phyloP scores from a whole-genome alignment of 1,284 basidiomycete species.

The Malassezia obtusa region DNA sequence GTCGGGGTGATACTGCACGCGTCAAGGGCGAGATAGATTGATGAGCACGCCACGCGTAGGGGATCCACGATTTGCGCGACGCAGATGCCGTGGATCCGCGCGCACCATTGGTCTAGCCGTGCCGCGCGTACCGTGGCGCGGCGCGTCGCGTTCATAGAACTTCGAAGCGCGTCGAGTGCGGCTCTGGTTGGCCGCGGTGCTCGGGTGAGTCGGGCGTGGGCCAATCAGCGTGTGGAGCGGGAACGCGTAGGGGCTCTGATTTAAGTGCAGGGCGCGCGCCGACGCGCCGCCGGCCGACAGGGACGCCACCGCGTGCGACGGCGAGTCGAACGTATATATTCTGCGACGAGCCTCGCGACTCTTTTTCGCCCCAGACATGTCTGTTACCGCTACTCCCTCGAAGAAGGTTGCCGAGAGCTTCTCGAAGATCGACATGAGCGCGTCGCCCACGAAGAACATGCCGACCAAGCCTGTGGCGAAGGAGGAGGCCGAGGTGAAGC shows the following conservation, averaged over 20 bases:
- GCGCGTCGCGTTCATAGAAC: background rate
- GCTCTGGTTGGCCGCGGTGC: no score
- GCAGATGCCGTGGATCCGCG: no score
- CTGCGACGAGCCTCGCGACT: background rate
- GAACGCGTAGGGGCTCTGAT: constrained; percentile 1
- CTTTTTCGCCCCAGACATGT: background rate
- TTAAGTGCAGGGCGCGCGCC: background rate
- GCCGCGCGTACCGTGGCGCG: background rate
- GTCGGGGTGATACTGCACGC: background rate
- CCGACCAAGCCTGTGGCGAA: constrained; percentile 27
- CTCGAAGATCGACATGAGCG: constrained; percentile 42
- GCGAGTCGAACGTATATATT: constrained; percentile 3
- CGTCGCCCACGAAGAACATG: constrained; percentile 32
- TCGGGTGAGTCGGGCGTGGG: background rate
- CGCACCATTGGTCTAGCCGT: background rate
- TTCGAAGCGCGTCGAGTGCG: background rate
- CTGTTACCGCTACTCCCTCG: constrained; percentile 30
- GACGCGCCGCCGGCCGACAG: constrained; percentile 6
- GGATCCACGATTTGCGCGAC: background rate
- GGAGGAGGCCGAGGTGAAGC: constrained; percentile 19
- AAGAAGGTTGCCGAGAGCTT: constrained; percentile 44
- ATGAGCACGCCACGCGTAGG: background rate
- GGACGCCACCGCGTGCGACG: constrained; percentile 2
- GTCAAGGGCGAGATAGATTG: background rate
- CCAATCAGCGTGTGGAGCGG: background rate